Evolutionary conservation across 345 rosid genomes (phyloP).

Genomic region (Bretschneidera sinensis): DNA sequence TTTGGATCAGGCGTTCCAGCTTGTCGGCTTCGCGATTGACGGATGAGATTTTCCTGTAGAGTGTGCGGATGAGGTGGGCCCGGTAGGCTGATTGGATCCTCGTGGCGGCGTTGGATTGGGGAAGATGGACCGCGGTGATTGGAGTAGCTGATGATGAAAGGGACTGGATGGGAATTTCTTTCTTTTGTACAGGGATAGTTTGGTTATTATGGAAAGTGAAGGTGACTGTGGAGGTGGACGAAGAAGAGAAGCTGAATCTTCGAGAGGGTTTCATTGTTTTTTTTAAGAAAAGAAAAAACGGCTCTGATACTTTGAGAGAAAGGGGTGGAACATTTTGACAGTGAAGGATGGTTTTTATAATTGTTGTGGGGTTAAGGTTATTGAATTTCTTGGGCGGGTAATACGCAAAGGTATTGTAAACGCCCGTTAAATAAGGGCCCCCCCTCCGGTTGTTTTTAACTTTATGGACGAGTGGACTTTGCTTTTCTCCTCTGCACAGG

Average conservation of each 20-base stretch:
- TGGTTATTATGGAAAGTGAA: constrained; percentile 37
- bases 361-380: background rate
- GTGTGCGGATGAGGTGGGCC: constrained; percentile 46
- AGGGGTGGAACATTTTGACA: background rate
- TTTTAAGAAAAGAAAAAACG: too few relatives aligned
- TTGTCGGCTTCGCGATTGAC: constrained; percentile 53
- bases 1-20: constrained; percentile 64
- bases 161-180: constrained; percentile 29
- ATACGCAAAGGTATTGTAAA: too few relatives aligned
- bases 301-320: background rate
- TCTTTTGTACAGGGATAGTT: constrained; percentile 21
- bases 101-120: constrained; percentile 43
- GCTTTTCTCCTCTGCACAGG: too few relatives aligned
- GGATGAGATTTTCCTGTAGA: constrained; percentile 45
- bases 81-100: constrained; percentile 73
- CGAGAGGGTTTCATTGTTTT: constrained; percentile 34
- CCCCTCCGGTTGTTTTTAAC: too few relatives aligned
- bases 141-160: constrained; percentile 19
- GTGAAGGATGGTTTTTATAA: background rate
- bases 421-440: too few relatives aligned
- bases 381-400: background rate
- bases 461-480: too few relatives aligned
- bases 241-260: constrained; percentile 25
- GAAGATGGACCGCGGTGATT: constrained; percentile 17
- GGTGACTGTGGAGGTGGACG: constrained; percentile 35